A percentile compares a stretch with the other conserved stretches of the same genome.
Conservation (phyloP, 129 eudicot genomes). For the Helichrysum umbraculigerum region DNA sequence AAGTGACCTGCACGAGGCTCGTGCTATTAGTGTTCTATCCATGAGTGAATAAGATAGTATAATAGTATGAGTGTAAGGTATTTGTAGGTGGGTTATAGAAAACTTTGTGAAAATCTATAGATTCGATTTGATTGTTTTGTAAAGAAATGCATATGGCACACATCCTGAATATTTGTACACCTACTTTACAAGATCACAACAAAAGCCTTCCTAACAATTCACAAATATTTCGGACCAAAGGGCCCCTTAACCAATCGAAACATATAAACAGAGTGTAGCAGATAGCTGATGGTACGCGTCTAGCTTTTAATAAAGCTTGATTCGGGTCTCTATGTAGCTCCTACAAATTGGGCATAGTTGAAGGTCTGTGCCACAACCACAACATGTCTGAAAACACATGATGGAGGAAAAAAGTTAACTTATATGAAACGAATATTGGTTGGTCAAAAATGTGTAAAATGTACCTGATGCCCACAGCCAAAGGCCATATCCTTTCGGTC, state of each 20-base stretch:
- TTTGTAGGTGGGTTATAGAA: constrained; percentile 17
- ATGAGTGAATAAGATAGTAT: constrained; percentile 20
- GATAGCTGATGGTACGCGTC: neutral
- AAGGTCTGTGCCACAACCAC: constrained; percentile 78
- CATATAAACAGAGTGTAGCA: constrained; percentile 13
- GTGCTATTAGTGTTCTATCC: constrained; percentile 15
- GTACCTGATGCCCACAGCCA: constrained; percentile 96
- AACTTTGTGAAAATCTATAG: constrained; percentile 5
- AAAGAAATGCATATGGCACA: constrained; percentile 39
- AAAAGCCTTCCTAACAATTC: constrained; percentile 26
- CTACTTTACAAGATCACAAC: constrained; percentile 41
- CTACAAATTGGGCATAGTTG: constrained; percentile 79
- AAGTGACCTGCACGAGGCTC: constrained; percentile 2
- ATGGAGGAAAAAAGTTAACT: neutral
- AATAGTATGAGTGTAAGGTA: constrained; percentile 4
- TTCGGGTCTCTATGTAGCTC: constrained; percentile 61
- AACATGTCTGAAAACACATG: constrained; percentile 64
- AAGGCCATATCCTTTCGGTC: constrained; percentile 80
- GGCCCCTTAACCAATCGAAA: constrained; percentile 7
- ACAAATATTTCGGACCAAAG: constrained; percentile 21
- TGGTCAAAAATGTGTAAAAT: neutral
- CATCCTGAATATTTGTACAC: constrained; percentile 33
- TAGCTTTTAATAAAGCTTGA: constrained; percentile 64
- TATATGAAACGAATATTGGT: neutral
- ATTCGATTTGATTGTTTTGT: constrained; percentile 2